phyloP scores from a whole-genome alignment of 768 basidiomycete genomes.

The Serendipita sp. region DNA sequence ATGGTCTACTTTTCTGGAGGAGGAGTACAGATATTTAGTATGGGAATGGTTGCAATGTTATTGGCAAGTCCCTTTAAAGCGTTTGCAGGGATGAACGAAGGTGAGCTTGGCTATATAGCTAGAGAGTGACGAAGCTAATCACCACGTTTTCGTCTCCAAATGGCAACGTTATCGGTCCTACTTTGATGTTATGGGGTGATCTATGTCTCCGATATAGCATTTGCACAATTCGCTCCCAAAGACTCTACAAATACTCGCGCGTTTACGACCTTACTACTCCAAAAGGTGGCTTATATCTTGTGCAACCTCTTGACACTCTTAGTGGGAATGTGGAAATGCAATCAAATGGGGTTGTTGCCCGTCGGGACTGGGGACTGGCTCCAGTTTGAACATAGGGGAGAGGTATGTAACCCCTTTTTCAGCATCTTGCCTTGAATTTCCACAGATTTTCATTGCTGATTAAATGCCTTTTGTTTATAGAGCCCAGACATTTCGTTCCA shows the following conservation, averaged over 20 bases:
- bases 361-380: constrained; percentile 89
- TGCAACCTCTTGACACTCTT: constrained; percentile 65
- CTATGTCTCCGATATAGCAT: constrained; percentile 27
- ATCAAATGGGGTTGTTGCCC: constrained; percentile 82
- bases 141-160: neutral
- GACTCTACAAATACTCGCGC: constrained; percentile 26
- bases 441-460: neutral
- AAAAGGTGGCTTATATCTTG: constrained; percentile 51
- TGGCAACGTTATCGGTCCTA: neutral
- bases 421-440: too few species aligned
- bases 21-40: constrained; percentile 90
- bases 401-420: constrained; percentile 40
- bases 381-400: constrained; percentile 70
- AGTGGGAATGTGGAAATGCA: constrained; percentile 86
- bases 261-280: constrained; percentile 40
- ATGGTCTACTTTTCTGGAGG: constrained; percentile 99
- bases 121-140: neutral
- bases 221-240: constrained; percentile 46
- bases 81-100: constrained; percentile 55
- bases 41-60: constrained; percentile 91
- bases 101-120: constrained; percentile 27
- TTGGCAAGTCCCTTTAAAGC: constrained; percentile 77
- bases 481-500: neutral
- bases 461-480: neutral
- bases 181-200: neutral